phyloP scores from a whole-genome alignment of 139 green algal genomes.

The Picochlorum costavermella region DNA sequence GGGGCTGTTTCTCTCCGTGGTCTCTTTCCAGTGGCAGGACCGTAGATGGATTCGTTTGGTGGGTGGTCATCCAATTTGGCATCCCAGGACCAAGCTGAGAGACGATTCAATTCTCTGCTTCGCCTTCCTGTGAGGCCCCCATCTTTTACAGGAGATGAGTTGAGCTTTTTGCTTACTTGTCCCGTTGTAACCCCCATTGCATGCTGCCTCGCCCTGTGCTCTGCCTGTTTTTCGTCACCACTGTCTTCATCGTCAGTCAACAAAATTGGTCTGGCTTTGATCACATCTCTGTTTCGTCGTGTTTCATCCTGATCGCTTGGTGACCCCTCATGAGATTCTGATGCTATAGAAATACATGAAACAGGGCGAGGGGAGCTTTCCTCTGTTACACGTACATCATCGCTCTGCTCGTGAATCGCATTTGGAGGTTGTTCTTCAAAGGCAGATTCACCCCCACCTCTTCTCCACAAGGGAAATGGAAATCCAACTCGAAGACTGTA shows the following conservation, averaged over 20 bases:
- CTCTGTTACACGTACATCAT: no score
- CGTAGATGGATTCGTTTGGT: constrained; percentile 4
- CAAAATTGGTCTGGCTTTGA: no score
- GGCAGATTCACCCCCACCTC: neutral
- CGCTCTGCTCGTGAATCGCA: neutral
- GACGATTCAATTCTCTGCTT: constrained; percentile 1
- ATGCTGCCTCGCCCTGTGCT: neutral
- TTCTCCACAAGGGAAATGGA: constrained; percentile 6
- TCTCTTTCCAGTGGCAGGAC: neutral
- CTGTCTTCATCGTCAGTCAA: no score
- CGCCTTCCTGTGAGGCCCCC: neutral
- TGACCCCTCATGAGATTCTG: no score
- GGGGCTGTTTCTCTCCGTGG: neutral
- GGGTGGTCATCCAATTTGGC: constrained; percentile 5
- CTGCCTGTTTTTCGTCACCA: neutral
- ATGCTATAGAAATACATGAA: no score
- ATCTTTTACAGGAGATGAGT: no score
- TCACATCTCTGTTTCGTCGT: no score
- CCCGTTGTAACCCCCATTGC: no score
- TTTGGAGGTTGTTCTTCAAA: neutral
- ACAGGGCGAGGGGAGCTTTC: no score
- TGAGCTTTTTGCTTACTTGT: no score
- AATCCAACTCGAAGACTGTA: constrained; percentile 4
- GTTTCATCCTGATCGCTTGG: no score
- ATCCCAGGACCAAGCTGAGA: constrained; percentile 9